Base-by-base conservation (phyloP, 1,284 basidiomycete species). In the Amanita bisporigera region DNA sequence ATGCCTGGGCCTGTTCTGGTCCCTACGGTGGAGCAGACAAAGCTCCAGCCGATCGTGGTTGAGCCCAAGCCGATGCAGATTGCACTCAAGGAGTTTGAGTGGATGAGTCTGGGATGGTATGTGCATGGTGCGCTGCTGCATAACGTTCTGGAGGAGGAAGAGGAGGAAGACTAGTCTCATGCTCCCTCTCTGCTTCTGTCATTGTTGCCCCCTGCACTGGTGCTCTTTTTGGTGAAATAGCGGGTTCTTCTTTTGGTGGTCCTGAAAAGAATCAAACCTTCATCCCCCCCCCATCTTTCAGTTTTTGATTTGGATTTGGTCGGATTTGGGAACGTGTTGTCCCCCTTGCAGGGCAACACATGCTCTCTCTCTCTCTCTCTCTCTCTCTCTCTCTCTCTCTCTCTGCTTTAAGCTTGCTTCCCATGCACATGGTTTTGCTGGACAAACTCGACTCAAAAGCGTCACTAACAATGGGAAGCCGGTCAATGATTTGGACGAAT, bases 41-140 rank as follows among this genome's bases (percentile, higher is more conserved):
- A 73, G 15, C 70, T 75, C 21, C 67, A 73, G 31, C 69, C 73
- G 6, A 69, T 72, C 26, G 50, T 68, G 2, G 55, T 68, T 1
- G 65, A 71, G 1, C 71, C 77, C 9, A 78, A 80, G 45, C 78
- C 81, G 4, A 79, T 81, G 9, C 74, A 72, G 1, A 68, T 78
- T 4, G 31, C 73, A n/a, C 71, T 82, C 19, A 81, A 84, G 70
- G 82, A 89, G 66, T 73, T 85, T 66, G 84, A 90, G 63, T 75
- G 86, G 68, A 79, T 83, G 14, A 91, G 89, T 73, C 93, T 93
- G 9, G 87, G 82, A 45, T 86, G 93, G 61, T 96, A 96, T 75
- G 81, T 93, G 40, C 94, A 96, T 75, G 95, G 95, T 41, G 92
- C 92, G 31, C 94, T 94, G 31, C 82, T 96, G 73, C 92, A 95